phyloP scores from a whole-genome alignment of 2,329 filamentous ascomycete species.

The Lasiodiplodia sp. region DNA sequence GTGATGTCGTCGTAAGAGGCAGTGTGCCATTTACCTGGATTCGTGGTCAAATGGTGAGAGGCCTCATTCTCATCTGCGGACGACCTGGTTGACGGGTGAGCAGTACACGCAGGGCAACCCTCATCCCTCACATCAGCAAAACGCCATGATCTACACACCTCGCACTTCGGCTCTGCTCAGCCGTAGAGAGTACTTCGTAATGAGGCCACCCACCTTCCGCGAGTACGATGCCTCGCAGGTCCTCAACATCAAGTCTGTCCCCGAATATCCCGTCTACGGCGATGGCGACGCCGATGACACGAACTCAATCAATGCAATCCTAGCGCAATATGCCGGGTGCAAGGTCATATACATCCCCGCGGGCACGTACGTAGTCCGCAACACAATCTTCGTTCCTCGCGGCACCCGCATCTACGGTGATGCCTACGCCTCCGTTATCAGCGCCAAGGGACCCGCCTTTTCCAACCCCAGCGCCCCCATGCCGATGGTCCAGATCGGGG shows the following conservation, averaged over 20 bases:
- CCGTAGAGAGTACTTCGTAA: slow-evolving; percentile 13
- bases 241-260: slow-evolving; percentile 27
- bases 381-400: slow-evolving; percentile 34
- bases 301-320: slow-evolving; percentile 23
- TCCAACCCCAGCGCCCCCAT: slow-evolving; percentile 32
- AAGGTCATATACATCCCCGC: slow-evolving; percentile 32
- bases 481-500: slow-evolving; percentile 34
- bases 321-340: slow-evolving; percentile 19
- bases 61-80: no score
- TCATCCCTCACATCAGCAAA: neutral
- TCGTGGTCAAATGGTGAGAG: slow-evolving; percentile 4
- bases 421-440: slow-evolving; percentile 33
- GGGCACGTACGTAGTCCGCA: slow-evolving; percentile 35
- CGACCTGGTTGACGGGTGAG: neutral
- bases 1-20: slow-evolving; percentile 6
- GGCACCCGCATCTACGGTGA: slow-evolving; percentile 34
- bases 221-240: slow-evolving; percentile 25
- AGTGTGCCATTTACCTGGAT: slow-evolving; percentile 23
- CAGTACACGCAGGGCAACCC: slow-evolving; percentile 4
- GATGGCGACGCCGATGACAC: slow-evolving; percentile 29
- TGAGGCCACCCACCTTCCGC: slow-evolving; percentile 26
- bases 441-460: slow-evolving; percentile 34
- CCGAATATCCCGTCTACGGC: slow-evolving; percentile 6
- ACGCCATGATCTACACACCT: neutral
- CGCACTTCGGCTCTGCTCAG: neutral